Base-by-base conservation (phyloP, 495 filamentous ascomycete genomes). In the Hyaloscypha variabilis region DNA sequence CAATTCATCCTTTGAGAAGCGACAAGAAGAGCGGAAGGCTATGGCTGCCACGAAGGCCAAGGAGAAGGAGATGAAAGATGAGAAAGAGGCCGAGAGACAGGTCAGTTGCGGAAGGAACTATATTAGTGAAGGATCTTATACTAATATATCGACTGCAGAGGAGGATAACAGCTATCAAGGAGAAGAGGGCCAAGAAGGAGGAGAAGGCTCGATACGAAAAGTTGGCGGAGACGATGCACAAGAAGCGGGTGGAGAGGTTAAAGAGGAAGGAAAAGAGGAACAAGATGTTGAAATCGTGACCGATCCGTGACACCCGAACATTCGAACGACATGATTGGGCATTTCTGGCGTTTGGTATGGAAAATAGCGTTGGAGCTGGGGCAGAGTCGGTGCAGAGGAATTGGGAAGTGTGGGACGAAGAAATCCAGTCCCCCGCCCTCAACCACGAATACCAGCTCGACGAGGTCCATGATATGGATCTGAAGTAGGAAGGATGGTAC, bases 231-330 rank as follows among this genome's bases (percentile, higher is more conserved):
- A 97, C 93, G 81, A 98, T 99, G 95, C 95, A 98, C 76, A 86
- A 82, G 75, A 97, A 97, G 83, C 82, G 93, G 67, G 89, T 99
- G 26, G 95, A 99, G 78, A 85, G 95, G 66, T 72, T 97, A 76
- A 97, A 91, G 88, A 84, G 93, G 74, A 88, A 92, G 75, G 95
- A 98, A 83, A 98, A 97, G 87, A 87, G 95, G 75, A 99, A 98
- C 78, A 98, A 97, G 81, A 78, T 96, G 71, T 77, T 98, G 71
- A 97, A 94, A 77, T 96, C 92, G 59, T 97, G 82, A 94, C 28
- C 6, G 17, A 13, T 5, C 5, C 2, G 14, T 6, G 2, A 25
- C 57, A 30, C n/a, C n/a, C n/a, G n/a, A n/a, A n/a, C n/a, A n/a
- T n/a, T n/a, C 57, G 56, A n/a, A 29, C 28, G 13, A 34, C 8